phyloP scores from a whole-genome alignment of 1,139 yeast genomes.

The Saccharomyces pastorianus region DNA sequence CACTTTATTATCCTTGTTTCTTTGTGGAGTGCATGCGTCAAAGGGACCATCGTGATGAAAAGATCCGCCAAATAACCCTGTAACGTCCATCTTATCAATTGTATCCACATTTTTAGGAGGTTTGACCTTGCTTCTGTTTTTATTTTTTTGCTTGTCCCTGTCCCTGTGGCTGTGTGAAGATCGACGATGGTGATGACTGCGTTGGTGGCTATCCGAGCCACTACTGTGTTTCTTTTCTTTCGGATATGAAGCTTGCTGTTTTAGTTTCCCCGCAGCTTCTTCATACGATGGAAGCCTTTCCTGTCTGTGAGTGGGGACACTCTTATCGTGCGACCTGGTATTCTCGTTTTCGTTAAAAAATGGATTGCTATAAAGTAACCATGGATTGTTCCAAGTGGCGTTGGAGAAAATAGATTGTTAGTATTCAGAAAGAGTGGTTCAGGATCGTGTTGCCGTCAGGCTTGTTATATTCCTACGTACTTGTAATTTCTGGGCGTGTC shows the following conservation, averaged over 20 bases:
- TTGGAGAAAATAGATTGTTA: neutral
- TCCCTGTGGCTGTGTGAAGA: neutral
- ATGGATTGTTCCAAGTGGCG: neutral
- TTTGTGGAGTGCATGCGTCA: constrained; percentile 94
- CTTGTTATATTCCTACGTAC: neutral
- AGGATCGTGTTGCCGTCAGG: too few relatives aligned
- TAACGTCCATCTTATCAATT: constrained; percentile 87
- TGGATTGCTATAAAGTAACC: neutral
- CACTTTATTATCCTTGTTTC: constrained; percentile 67
- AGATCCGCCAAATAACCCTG: constrained; percentile 84
- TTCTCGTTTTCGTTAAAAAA: neutral
- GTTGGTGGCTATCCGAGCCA: constrained; percentile 5
- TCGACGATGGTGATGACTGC: constrained; percentile 6
- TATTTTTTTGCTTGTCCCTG: constrained; percentile 25
- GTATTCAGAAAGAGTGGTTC: neutral
- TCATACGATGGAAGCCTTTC: neutral
- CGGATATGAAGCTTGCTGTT: neutral
- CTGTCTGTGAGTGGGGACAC: neutral
- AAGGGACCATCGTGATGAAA: constrained; percentile 99
- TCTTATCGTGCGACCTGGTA: neutral
- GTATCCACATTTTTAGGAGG: constrained; percentile 52
- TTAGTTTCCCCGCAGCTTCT: neutral
- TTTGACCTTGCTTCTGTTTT: constrained; percentile 42
- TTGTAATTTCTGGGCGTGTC: neutral
- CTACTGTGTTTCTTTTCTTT: constrained; percentile 1